Evolutionary conservation across 805 yeast genomes (phyloP).

Genomic region (Metschnikowia reukaufii): DNA sequence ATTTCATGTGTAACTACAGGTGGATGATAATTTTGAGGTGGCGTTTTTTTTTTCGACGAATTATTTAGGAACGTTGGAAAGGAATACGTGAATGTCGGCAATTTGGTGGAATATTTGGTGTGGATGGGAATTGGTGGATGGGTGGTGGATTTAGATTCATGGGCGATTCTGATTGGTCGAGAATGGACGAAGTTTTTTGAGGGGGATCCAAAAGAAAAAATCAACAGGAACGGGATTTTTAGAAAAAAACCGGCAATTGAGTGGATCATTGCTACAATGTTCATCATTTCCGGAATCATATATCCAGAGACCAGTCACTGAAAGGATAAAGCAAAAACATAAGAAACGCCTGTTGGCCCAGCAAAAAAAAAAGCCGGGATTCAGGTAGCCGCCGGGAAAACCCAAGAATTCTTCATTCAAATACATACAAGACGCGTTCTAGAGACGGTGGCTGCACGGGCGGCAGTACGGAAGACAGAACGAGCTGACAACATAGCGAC

Average conservation of each 20-base stretch:
- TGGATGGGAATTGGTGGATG: background rate
- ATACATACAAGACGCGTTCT: constrained; percentile 32
- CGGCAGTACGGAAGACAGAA: constrained; percentile 81
- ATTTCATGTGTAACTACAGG: too few relatives aligned
- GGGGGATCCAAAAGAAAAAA: background rate
- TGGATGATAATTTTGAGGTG: too few relatives aligned
- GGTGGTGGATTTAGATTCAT: background rate
- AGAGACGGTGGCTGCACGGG: constrained; percentile 58
- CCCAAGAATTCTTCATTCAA: background rate
- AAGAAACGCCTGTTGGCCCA: background rate
- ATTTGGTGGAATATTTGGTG: background rate
- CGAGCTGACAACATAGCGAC: constrained; percentile 77
- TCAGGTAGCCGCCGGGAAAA: background rate
- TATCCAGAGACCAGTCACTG: background rate
- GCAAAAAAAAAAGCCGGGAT: background rate
- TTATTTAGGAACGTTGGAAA: too few relatives aligned
- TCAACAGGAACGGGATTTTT: background rate
- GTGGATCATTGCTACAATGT: too few relatives aligned
- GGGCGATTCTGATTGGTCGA: constrained; percentile 1
- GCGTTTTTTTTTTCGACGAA: too few relatives aligned
- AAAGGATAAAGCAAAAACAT: background rate
- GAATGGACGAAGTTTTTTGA: background rate
- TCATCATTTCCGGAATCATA: background rate
- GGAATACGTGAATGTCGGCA: too few relatives aligned
- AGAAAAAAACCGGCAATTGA: too few relatives aligned